Evolutionary conservation across 768 basidiomycete genomes (phyloP), one percentile per base, ranked within the genome.

Genomic region (Agrocybe praecox): DNA sequence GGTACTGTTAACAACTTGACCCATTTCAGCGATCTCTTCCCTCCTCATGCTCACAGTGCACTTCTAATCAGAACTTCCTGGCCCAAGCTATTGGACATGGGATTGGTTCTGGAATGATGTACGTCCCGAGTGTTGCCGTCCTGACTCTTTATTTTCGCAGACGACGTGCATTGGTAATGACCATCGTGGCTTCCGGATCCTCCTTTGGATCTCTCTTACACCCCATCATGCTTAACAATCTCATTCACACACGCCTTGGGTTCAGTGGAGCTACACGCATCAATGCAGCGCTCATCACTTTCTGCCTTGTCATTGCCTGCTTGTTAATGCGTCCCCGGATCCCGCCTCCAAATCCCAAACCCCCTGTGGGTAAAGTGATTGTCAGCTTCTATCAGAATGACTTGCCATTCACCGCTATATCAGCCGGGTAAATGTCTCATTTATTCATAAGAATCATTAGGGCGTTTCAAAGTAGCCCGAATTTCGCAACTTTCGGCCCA

Each of bases 151-250:
- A 80, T 61, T 87, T 85, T 68, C 68, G 75, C 26, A 67, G 65
- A 19, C 72, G 75, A 22, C 74, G 78, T 11, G 71, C 77, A 7
- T 65, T 84, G 33, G 82, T 80, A 0, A 81, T 84, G 62, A 80
- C 83, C 11, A 69, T 87, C 46, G 80, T 69, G 8, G 55, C 65
- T 4, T 62, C 68, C 6, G 71, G 70, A n/a, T 59, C 67, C 23
- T 63, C 69, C 2, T 52, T 71, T 32, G 84, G 85, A 6, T 79
- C 80, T 21, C 72, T 82, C 24, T 52, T 85, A 4, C 82, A 84
- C 53, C 82, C 83, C 1, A 82, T 85, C 61, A 75, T 86, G 75
- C 69, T 88, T 21, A 86, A 87, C 62, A 74, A 77, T 32, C 65
- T 75, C 4, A 71, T 76, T 32, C 58, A 68, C 52, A 64, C 69